Evolutionary conservation across 225 moss, liverwort and hornwort genomes (phyloP).

Genomic region (Sphagnum contortum): DNA sequence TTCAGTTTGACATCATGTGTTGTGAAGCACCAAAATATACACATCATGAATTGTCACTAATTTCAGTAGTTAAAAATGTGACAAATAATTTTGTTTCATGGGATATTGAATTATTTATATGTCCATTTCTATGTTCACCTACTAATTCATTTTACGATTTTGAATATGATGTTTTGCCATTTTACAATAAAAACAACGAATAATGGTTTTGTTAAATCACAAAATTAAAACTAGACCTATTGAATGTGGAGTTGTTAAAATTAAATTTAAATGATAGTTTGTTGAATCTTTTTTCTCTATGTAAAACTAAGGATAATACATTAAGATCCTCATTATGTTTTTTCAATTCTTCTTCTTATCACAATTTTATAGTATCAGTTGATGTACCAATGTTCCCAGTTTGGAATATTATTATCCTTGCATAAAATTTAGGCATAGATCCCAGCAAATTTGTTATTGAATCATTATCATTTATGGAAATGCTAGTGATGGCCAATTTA

Average conservation of each 20-base stretch:
- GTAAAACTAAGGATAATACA: background rate
- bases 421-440: constrained; percentile 1
- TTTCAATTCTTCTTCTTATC: background rate
- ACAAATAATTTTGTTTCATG: constrained; percentile 1
- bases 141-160: no score
- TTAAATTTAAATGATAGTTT: background rate
- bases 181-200: no score
- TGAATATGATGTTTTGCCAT: no score
- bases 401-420: background rate
- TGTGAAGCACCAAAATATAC: background rate
- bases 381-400: background rate
- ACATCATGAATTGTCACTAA: background rate
- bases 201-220: background rate
- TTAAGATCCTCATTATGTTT: background rate
- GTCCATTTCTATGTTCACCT: background rate
- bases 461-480: no score
- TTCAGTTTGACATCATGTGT: background rate
- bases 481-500: background rate
- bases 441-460: background rate
- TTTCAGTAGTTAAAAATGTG: background rate
- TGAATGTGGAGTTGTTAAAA: background rate
- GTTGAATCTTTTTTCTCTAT: background rate
- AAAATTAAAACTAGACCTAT: background rate
- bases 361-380: background rate
- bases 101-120: background rate